phyloP scores from a whole-genome alignment of 2,329 filamentous ascomycete genomes.

The Diaporthe helianthi region DNA sequence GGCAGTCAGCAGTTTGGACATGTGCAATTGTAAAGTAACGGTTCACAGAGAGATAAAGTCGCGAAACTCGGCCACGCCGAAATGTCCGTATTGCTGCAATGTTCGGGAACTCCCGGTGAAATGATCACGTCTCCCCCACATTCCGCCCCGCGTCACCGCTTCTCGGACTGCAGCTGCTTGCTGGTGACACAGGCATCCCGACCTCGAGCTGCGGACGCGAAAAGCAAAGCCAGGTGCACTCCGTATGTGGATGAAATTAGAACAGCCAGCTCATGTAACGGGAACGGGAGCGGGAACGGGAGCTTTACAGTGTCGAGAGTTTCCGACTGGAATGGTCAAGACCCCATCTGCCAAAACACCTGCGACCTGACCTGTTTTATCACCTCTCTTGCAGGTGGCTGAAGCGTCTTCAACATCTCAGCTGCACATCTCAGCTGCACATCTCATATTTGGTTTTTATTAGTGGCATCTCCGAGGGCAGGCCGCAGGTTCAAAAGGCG shows the following conservation, averaged over 20 bases:
- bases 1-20: background rate
- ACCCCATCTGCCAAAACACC: background rate
- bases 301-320: background rate
- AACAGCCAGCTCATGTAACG: background rate
- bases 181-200: background rate
- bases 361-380: background rate
- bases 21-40: background rate
- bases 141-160: constrained; percentile 19
- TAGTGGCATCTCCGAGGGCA: background rate
- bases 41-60: background rate
- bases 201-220: background rate
- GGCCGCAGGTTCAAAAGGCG: too few species aligned
- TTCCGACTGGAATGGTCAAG: background rate
- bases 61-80: constrained; percentile 6
- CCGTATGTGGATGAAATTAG: background rate
- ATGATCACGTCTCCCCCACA: constrained; percentile 16
- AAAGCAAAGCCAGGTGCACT: background rate
- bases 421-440: background rate
- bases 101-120: background rate
- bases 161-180: background rate
- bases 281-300: background rate
- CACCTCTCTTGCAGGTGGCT: background rate
- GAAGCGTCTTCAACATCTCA: background rate
- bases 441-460: background rate
- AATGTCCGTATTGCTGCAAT: too few species aligned